A percentile compares a stretch with the other conserved stretches of the same genome.
Conservation (phyloP, 148 eudicot species). For the Chenopodium berlandieri region DNA sequence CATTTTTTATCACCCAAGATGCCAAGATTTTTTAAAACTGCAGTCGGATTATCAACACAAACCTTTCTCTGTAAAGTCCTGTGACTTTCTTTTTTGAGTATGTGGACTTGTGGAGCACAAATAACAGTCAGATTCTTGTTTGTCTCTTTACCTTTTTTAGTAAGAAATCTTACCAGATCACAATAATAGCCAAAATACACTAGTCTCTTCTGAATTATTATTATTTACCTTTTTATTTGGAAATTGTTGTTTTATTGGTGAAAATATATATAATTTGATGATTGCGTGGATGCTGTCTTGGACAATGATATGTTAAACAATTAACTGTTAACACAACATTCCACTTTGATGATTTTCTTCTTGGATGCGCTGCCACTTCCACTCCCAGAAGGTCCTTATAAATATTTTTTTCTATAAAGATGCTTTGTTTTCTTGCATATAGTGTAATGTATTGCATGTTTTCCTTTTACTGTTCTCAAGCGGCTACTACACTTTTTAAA, state of each 20-base stretch:
- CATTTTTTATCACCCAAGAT: not conserved
- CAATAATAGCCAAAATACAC: constrained; percentile 3
- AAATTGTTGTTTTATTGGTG: not conserved
- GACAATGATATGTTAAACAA: constrained; percentile 16
- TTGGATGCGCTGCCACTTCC: constrained; percentile 25
- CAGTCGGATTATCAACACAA: not conserved
- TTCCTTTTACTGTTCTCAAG: constrained; percentile 1
- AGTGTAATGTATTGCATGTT: not conserved
- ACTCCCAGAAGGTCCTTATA: constrained; percentile 23
- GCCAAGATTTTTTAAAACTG: not conserved
- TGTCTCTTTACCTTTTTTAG: constrained; percentile 32
- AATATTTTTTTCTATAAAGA: constrained; percentile 21
- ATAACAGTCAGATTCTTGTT: constrained; percentile 17
- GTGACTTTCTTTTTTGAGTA: constrained; percentile 29
- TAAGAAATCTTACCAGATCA: constrained; percentile 25
- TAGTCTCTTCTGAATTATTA: not conserved
- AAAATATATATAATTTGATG: not conserved
- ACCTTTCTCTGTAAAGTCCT: not conserved
- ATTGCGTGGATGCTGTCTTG: constrained; percentile 9
- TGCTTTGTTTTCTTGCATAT: constrained; percentile 5
- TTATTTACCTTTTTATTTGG: not conserved
- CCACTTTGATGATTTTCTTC: constrained; percentile 23
- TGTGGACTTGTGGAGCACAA: constrained; percentile 11
- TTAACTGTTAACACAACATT: constrained; percentile 27
- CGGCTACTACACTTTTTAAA: not conserved